These are phyloP conservation scores for Metschnikowia vanudenii DNA, from an alignment of 805 yeast genomes.

Conservation along the genomic window DNA sequence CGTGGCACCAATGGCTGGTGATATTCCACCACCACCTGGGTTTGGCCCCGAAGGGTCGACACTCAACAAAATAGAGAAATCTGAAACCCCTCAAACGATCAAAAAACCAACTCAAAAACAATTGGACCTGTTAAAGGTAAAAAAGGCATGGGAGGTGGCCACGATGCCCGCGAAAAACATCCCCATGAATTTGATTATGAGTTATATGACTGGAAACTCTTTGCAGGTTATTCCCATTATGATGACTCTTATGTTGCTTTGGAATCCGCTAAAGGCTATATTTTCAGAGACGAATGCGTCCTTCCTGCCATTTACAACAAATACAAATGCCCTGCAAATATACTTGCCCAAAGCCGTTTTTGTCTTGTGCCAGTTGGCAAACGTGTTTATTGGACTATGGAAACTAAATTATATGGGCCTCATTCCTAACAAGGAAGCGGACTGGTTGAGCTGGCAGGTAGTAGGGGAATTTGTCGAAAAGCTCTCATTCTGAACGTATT, in stretches of 20 bases:
- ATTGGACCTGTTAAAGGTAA: constrained; percentile 42
- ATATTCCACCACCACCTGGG: constrained; percentile 22
- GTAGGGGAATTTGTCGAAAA: constrained; percentile 21
- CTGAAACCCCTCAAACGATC: neutral
- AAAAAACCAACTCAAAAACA: constrained; percentile 22
- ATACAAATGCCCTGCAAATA: constrained; percentile 33
- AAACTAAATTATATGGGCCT: constrained; percentile 86
- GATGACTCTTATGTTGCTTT: constrained; percentile 81
- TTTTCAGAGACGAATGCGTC: constrained; percentile 49
- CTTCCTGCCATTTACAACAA: constrained; percentile 50
- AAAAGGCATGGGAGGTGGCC: constrained; percentile 87
- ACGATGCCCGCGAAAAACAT: constrained; percentile 73
- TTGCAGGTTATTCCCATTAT: constrained; percentile 87
- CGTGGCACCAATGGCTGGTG: constrained; percentile 6
- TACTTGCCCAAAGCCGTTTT: constrained; percentile 48
- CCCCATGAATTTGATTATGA: constrained; percentile 90
- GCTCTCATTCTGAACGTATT: constrained; percentile 1
- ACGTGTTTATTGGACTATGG: constrained; percentile 76
- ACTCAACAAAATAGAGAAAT: constrained; percentile 2
- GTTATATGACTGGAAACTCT: constrained; percentile 89
- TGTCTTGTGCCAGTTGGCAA: constrained; percentile 46
- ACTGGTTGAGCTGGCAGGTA: constrained; percentile 88
- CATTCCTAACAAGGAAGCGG: constrained; percentile 82
- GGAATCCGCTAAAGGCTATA: constrained; percentile 75
- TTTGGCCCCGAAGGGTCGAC: constrained; percentile 9